phyloP scores from a whole-genome alignment of 345 rosid genomes.

The Acer yangbiense region DNA sequence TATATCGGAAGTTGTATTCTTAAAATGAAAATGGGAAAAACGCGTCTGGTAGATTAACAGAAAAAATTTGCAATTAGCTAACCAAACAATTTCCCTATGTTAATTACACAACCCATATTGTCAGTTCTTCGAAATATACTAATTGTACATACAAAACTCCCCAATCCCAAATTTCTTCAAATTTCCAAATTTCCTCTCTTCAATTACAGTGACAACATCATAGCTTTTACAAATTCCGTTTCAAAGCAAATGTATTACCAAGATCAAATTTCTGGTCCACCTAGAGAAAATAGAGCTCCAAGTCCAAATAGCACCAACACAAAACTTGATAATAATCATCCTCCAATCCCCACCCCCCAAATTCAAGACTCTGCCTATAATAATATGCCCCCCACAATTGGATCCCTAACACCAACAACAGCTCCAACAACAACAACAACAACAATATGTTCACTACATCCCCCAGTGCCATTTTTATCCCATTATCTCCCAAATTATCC shows the following conservation, averaged over 20 bases:
- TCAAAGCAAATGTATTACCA: constrained; percentile 55
- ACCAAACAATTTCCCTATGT: no score
- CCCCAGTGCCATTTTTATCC: constrained; percentile 48
- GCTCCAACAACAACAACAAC: constrained; percentile 35
- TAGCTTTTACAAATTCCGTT: constrained; percentile 61
- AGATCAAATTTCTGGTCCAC: constrained; percentile 44
- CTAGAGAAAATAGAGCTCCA: constrained; percentile 37
- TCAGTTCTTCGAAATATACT: no score
- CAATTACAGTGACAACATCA: constrained; percentile 57
- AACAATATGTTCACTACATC: constrained; percentile 51
- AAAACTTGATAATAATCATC: constrained; percentile 19
- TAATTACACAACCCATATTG: no score
- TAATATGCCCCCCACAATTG: constrained; percentile 16
- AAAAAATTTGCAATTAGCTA: no score
- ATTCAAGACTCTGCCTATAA: constrained; percentile 29
- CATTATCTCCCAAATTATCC: constrained; percentile 56
- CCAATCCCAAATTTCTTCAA: no score
- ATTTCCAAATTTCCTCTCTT: no score
- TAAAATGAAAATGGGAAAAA: no score
- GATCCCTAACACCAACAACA: constrained; percentile 22
- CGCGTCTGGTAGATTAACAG: no score
- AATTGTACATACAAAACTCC: no score
- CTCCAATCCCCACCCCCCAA: constrained; percentile 33
- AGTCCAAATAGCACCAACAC: constrained; percentile 30
- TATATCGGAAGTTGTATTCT: no score